Evolutionary conservation across 2,329 filamentous ascomycete species (phyloP), one percentile per base, ranked within the genome.

Genomic region (Trichophyton schoenleinii): DNA sequence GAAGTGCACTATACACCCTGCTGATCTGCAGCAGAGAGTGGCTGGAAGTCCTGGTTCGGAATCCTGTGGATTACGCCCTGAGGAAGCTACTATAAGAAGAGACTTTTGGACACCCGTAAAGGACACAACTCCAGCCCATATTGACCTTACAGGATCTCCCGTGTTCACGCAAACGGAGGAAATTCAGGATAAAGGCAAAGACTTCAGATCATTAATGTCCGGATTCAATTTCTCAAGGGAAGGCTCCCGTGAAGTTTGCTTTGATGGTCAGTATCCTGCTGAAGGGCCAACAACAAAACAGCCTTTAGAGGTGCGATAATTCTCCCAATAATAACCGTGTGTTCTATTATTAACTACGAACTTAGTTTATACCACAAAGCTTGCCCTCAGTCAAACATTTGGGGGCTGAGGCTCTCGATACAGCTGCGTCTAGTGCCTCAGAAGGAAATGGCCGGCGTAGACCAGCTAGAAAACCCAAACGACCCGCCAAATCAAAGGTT

Each of bases 91-190:
- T 28, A 76, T 74, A 53, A 78, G 87, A 63, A 79, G 83, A 63
- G 68, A 74, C 13, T 79, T 85, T 62, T 91, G 87, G 88, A 91
- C 88, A 0, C 87, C 87, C 1, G 80, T 83, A 3, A 78, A 76
- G 55, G 69, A 76, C 38, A 77, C 76, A 48, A 66, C 65, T 0
- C 62, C 69, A 2, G 63, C 69, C 61, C 67, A 64, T 44, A 64
- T 64, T 36, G 66, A 68, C 44, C 62, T 66, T 36, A 64, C 63
- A 6, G 62, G 62, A 25, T 58, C 61, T 18, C 57, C 49, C 0
- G 57, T 41, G 15, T 61, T 58, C 9, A 59, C 58, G 49, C 34
- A 61, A 31, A 59, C 49, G 18, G 58, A 3, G 13, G 9, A 15
- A 18, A 59, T 62, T 20, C 2, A 60, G 11, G 41, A 44, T 9